Evolutionary conservation across 176 grass and related monocot species (phyloP).

Genomic region (Oryza coarctata): DNA sequence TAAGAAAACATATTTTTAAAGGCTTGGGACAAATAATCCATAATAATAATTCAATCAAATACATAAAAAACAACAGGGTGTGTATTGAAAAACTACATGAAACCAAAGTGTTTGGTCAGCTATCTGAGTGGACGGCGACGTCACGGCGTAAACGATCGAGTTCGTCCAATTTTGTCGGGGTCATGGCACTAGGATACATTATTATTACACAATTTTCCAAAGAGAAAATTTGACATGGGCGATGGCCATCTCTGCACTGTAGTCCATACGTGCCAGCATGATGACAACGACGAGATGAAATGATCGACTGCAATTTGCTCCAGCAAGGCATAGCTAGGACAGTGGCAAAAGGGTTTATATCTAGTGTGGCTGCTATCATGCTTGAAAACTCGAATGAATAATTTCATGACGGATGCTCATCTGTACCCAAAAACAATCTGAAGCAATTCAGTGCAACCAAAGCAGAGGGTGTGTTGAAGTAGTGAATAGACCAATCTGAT

Average conservation of each 20-base stretch:
- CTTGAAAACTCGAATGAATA: not conserved
- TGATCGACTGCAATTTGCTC: not conserved
- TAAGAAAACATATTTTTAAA: no score
- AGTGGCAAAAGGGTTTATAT: not conserved
- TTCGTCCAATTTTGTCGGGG: not conserved
- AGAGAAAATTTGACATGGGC: not conserved
- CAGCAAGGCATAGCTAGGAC: not conserved
- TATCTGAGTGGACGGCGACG: not conserved
- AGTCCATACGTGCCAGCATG: not conserved
- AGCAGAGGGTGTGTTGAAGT: not conserved
- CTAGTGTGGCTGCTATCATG: not conserved
- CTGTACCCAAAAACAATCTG: no score
- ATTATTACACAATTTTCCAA: not conserved
- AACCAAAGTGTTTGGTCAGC: not conserved
- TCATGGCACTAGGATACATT: not conserved
- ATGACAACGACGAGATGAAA: not conserved
- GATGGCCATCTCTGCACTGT: not conserved
- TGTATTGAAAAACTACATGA: not conserved
- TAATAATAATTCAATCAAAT: no score
- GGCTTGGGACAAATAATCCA: no score
- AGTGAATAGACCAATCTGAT: no score
- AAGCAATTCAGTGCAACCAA: not conserved
- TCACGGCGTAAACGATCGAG: not conserved
- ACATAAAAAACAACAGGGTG: no score
- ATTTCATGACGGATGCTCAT: not conserved